Percentiles rank a stretch among this genome's conserved stretches.
These are phyloP conservation scores for Colletotrichum incanum DNA, from an alignment of 2,329 filamentous ascomycete genomes.

Conservation along the genomic window DNA sequence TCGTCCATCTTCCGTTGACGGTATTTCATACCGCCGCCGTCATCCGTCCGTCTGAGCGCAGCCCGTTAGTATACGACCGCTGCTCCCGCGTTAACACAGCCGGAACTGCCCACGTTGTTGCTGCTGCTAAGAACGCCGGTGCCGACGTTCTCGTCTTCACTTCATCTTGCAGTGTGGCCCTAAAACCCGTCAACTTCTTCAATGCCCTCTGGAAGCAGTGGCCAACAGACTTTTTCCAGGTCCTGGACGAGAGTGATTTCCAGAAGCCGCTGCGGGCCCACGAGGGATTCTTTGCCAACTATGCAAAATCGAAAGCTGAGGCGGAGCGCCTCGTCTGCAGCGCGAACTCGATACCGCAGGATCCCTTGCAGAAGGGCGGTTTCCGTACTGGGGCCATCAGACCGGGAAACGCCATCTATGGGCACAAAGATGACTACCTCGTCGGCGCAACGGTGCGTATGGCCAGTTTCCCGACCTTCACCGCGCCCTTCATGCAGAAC, in stretches of 20 bases:
- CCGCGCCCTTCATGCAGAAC: constrained; percentile 62
- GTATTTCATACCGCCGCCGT: constrained; percentile 72
- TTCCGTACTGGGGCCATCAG: constrained; percentile 70
- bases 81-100: constrained; percentile 65
- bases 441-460: constrained; percentile 57
- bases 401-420: constrained; percentile 69
- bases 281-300: constrained; percentile 64
- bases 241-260: constrained; percentile 63
- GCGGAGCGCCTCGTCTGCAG: constrained; percentile 66
- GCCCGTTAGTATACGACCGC: constrained; percentile 60
- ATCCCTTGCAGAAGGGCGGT: constrained; percentile 43
- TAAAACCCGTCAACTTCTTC: constrained; percentile 60
- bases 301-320: constrained; percentile 66
- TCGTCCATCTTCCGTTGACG: constrained; percentile 64
- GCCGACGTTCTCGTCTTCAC: constrained; percentile 68
- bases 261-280: constrained; percentile 56
- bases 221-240: constrained; percentile 60
- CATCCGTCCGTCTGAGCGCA: constrained; percentile 67
- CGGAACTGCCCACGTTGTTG: constrained; percentile 65
- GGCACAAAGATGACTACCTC: constrained; percentile 61
- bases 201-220: constrained; percentile 59
- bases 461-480: constrained; percentile 60
- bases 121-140: constrained; percentile 61
- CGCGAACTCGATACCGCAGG: constrained; percentile 52
- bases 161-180: constrained; percentile 62